Evolutionary conservation across 805 yeast genomes (phyloP), one percentile per base, ranked within the genome.

Genomic region (Starmerella powellii): DNA sequence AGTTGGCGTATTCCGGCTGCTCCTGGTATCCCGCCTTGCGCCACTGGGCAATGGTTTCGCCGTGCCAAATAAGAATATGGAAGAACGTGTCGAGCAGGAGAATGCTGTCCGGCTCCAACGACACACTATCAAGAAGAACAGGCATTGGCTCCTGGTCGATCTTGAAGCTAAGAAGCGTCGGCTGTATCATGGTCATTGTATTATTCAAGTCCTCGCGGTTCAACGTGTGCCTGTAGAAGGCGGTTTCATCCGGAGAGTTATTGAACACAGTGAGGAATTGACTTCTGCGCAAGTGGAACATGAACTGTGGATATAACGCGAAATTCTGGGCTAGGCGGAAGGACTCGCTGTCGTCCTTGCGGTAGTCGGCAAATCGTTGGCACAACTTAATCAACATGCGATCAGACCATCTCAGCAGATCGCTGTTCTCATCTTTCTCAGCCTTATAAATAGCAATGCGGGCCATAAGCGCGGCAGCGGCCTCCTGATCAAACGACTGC

Each of bases 221-320:
- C 59, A 91, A 74, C 15, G 85, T 79, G 62, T 91, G 98, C 61
- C 96, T 78, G 65, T 88, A 85, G 64, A 87, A 91, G 30, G 95
- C 95, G 34, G 97, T 86, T 67, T 91, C 99, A 67, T 91, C 99
- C 2, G 98, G 98, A 5, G 98, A 91, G 64, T 87, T 87, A 65
- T 91, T 91, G 71, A 91, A 91, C 34, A 88, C 94, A 62, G 85
- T 94, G 61, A 91, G 68, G 62, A 91, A 87, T 64, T 88, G 97
- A 1, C 96, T 85, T 62, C 98, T 79, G 66, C 98, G 81, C 64
- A 91, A 70, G 61, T 91, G 93, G 66, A 81, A 91, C 64, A 91
- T 80, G 58, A 91, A 93, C 63, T 91, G 98, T 21, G 99, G 99
- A 58, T 84, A 81, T 59, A 88, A 68, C 34, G 85, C 75, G 62